Evolutionary conservation across 2,329 filamentous ascomycete species (phyloP), one percentile per base, ranked within the genome.

Genomic region (Beauveria pseudobassiana): DNA sequence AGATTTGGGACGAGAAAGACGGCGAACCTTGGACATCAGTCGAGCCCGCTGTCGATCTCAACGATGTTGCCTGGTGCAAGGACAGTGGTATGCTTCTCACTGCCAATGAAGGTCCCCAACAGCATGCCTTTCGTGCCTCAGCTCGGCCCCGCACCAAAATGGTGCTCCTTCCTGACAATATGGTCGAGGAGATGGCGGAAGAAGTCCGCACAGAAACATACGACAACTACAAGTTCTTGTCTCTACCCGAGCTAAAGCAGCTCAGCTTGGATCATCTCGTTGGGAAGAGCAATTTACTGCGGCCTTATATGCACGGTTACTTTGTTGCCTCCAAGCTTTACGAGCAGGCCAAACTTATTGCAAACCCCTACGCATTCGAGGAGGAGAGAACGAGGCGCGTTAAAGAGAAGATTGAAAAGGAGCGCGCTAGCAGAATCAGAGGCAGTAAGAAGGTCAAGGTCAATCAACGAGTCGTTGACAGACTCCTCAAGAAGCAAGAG

Each of bases 201-300:
- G 86, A 88, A 71, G 80, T 82, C 34, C 82, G 80, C 63, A 88
- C 88, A 34, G 88, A 95, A 68, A 91, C 95, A 10, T 99, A 99
- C 79, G 95, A 99, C 76, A 98, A 99, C 76, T 98, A 93, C 85
- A 99, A 98, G 77, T 99, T 99, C 84, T 80, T 99, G 71, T 96
- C 93, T 2, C 75, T 91, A 64, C 86, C 90, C 49, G 93, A 99
- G 73, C 81, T 99, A 59, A 89, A 90, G 68, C 85, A 88, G 42
- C 83, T 99, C 66, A 96, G 91, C 72, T 76, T 99, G 70, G 88
- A 90, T 59, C 93, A 98, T 72, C 81, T 99, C 53, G 83, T 99
- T 62, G 93, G 93, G 66, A 93, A 91, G 68, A 96, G 92, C 30
- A 95, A 90, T 70, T 78, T 98, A 22, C 79, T 99, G 46, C 84